A percentile compares a stretch with the other conserved stretches of the same genome.
Evolutionary conservation across 177 flowering plant species (phyloP).

Genomic region (Tripterygium wilfordii): DNA sequence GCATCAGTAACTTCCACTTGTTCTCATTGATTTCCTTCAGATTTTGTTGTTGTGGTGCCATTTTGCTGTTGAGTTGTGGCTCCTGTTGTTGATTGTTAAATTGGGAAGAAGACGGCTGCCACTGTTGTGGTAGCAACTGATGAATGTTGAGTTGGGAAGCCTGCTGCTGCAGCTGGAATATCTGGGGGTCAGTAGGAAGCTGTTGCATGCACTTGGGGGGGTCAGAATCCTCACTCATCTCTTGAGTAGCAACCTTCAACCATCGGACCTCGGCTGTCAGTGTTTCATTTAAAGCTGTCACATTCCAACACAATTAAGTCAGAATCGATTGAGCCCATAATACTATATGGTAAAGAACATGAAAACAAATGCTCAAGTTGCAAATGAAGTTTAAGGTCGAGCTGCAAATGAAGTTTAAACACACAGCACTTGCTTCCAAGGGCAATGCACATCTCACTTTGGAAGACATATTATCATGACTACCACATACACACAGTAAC

Average conservation of each 20-base stretch:
- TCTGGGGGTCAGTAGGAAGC: conserved; percentile 42
- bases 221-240: conserved; percentile 31
- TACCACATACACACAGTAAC: no score
- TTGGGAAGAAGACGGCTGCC: conserved; percentile 2
- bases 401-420: no score
- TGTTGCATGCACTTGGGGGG: conserved; percentile 36
- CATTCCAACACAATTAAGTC: neutral
- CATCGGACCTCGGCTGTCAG: conserved; percentile 48
- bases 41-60: conserved; percentile 23
- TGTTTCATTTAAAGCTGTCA: conserved; percentile 48
- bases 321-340: neutral
- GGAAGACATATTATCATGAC: no score
- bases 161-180: conserved; percentile 50
- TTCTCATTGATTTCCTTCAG: conserved; percentile 34
- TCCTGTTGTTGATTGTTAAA: conserved; percentile 21
- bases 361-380: neutral
- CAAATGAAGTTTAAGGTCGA: no score
- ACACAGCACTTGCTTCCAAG: no score
- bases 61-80: conserved; percentile 26
- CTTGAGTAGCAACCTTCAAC: conserved; percentile 38
- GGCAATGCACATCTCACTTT: no score
- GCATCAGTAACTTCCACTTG: no score
- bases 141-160: conserved; percentile 15
- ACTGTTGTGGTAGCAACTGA: conserved; percentile 41
- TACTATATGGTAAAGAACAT: neutral